These are phyloP conservation scores for Geosmithia putterillii DNA, from an alignment of 2,329 filamentous ascomycete genomes.

Conservation along the genomic window DNA sequence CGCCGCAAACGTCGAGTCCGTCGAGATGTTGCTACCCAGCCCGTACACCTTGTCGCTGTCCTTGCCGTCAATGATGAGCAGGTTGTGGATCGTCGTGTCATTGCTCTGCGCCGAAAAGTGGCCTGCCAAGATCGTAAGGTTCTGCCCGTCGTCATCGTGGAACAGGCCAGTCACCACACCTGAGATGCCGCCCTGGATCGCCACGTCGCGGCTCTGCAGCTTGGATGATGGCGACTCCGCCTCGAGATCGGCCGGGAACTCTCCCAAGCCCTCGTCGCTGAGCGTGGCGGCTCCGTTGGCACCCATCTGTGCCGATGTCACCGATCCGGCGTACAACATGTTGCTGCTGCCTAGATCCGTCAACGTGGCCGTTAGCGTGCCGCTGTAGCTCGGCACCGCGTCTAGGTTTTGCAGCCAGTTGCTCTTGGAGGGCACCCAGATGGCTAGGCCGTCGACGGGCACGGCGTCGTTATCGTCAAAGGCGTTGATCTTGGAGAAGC, in stretches of 20 bases:
- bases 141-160: constrained; percentile 55
- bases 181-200: constrained; percentile 28
- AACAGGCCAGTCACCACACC: constrained; percentile 73
- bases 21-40: constrained; percentile 51
- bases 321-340: constrained; percentile 70
- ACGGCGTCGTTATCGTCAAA: constrained; percentile 52
- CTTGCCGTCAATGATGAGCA: constrained; percentile 72
- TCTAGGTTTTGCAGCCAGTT: constrained; percentile 83
- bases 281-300: constrained; percentile 64
- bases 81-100: constrained; percentile 62
- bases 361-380: constrained; percentile 56
- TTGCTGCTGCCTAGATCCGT: constrained; percentile 51
- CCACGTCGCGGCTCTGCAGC: constrained; percentile 32
- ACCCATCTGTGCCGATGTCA: constrained; percentile 63
- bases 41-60: constrained; percentile 56
- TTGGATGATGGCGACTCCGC: constrained; percentile 20
- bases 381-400: constrained; percentile 53
- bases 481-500: constrained; percentile 60
- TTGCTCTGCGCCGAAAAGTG: constrained; percentile 66
- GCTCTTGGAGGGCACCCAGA: constrained; percentile 77
- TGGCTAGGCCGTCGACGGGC: constrained; percentile 62
- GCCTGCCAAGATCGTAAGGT: constrained; percentile 79
- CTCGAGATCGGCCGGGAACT: constrained; percentile 45
- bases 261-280: constrained; percentile 35
- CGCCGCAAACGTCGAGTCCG: constrained; percentile 63